Percentiles rank a stretch among this genome's conserved stretches.
These are phyloP conservation scores for Monilinia laxa DNA, from an alignment of 2,329 filamentous ascomycete species.

Conservation along the genomic window DNA sequence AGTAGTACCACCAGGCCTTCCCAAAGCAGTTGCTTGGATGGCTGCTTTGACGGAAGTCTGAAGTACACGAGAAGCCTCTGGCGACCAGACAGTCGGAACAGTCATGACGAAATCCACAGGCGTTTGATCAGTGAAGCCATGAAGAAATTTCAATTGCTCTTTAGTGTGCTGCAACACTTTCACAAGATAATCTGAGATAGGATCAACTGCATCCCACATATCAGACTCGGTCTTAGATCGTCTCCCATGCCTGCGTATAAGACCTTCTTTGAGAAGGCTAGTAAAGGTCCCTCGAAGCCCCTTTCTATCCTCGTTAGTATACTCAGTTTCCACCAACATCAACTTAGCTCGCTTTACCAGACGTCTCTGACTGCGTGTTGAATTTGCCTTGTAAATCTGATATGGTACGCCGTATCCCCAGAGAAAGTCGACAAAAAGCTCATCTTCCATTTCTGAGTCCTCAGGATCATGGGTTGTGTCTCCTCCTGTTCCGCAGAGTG, in stretches of 20 bases:
- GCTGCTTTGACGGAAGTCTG: constrained; percentile 25
- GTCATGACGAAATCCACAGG: constrained; percentile 24
- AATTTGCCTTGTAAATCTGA: constrained; percentile 16
- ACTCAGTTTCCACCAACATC: constrained; percentile 26
- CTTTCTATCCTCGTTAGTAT: constrained; percentile 24
- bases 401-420: constrained; percentile 27
- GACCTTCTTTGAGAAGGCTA: constrained; percentile 18
- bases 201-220: constrained; percentile 27
- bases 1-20: constrained; percentile 22
- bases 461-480: background rate
- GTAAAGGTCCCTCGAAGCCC: constrained; percentile 21
- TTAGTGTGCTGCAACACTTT: constrained; percentile 28
- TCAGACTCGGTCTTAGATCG: background rate
- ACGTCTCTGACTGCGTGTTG: constrained; percentile 14
- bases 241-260: constrained; percentile 27
- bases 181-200: constrained; percentile 27
- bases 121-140: constrained; percentile 20
- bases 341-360: constrained; percentile 27
- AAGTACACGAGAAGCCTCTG: constrained; percentile 23
- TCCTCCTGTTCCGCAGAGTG: background rate
- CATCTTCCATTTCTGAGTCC: constrained; percentile 16
- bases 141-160: constrained; percentile 23
- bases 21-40: constrained; percentile 23
- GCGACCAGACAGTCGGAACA: constrained; percentile 25
- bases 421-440: constrained; percentile 16